These are phyloP conservation scores for Lotus japonicus DNA, from an alignment of 306 rosid genomes.

Conservation along the genomic window DNA sequence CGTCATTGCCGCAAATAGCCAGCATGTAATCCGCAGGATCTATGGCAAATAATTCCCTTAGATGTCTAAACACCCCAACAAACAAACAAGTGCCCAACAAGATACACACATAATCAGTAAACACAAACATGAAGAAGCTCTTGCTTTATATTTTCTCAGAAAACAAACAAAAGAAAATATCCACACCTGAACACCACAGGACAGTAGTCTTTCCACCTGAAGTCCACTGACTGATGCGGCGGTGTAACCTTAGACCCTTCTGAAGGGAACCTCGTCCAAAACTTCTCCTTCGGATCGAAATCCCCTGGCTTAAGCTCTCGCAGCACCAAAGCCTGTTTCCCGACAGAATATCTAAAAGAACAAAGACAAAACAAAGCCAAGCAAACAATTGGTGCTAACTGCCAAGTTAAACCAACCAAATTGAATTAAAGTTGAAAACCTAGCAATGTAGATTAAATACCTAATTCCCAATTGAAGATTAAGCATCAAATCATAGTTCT, in stretches of 20 bases:
- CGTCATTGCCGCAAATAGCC: conserved; percentile 47
- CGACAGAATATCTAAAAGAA: conserved; percentile 34
- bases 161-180: neutral
- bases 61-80: conserved; percentile 35
- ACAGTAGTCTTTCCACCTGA: conserved; percentile 52
- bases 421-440: neutral
- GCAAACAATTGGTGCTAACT: neutral
- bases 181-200: conserved; percentile 48
- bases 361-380: neutral
- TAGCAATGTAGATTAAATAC: conserved; percentile 17
- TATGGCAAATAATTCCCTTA: conserved; percentile 48
- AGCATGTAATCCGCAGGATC: conserved; percentile 54
- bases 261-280: conserved; percentile 47
- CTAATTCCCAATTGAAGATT: conserved; percentile 47
- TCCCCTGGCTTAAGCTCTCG: conserved; percentile 36
- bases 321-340: conserved; percentile 36
- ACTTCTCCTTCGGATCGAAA: conserved; percentile 50
- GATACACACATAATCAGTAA: conserved; percentile 11
- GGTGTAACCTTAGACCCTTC: conserved; percentile 54
- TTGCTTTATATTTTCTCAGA: neutral
- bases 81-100: conserved; percentile 23
- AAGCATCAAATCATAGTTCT: conserved; percentile 46
- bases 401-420: too few species aligned
- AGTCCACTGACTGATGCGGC: conserved; percentile 42
- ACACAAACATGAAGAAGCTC: neutral